Evolutionary conservation across 805 yeast species (phyloP).

Genomic region (Metschnikowia picachoensis): DNA sequence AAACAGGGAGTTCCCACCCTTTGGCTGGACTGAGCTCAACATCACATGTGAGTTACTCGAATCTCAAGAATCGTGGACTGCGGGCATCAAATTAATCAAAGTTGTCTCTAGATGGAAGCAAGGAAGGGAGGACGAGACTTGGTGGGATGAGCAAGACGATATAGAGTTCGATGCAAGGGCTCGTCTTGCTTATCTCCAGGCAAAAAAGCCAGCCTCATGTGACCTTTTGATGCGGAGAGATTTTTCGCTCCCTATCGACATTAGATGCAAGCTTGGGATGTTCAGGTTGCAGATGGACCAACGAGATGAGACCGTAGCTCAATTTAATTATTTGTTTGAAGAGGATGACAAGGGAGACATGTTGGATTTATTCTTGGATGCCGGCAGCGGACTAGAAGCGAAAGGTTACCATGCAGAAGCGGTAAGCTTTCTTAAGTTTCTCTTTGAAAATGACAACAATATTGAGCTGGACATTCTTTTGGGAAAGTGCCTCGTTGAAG

Average conservation of each 20-base stretch:
- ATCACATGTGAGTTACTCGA: slow-evolving; percentile 76
- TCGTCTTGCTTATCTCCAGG: slow-evolving; percentile 39
- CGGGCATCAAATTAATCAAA: slow-evolving; percentile 64
- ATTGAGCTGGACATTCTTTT: slow-evolving; percentile 54
- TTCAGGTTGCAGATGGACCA: slow-evolving; percentile 64
- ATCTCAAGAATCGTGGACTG: slow-evolving; percentile 58
- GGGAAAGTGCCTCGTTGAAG: slow-evolving; percentile 74
- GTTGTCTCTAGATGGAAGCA: slow-evolving; percentile 81
- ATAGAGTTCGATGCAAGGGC: slow-evolving; percentile 67
- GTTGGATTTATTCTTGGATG: slow-evolving; percentile 69
- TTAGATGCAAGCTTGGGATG: slow-evolving; percentile 74
- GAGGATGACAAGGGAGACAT: slow-evolving; percentile 53
- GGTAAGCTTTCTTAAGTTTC: slow-evolving; percentile 51
- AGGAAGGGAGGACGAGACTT: slow-evolving; percentile 55
- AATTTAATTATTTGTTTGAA: slow-evolving; percentile 56
- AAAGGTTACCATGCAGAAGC: slow-evolving; percentile 76
- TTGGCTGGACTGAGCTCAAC: slow-evolving; percentile 87
- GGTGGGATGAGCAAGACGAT: slow-evolving; percentile 73
- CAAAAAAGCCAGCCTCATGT: slow-evolving; percentile 7
- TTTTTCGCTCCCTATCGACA: slow-evolving; percentile 74
- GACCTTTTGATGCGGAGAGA: slow-evolving; percentile 18
- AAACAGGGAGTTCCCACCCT: slow-evolving; percentile 43
- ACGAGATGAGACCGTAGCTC: slow-evolving; percentile 66
- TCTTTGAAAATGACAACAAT: slow-evolving; percentile 29
- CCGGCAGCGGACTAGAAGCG: slow-evolving; percentile 69